phyloP scores from a whole-genome alignment of 2,329 filamentous ascomycete genomes.

The Myrmaecium sp. region DNA sequence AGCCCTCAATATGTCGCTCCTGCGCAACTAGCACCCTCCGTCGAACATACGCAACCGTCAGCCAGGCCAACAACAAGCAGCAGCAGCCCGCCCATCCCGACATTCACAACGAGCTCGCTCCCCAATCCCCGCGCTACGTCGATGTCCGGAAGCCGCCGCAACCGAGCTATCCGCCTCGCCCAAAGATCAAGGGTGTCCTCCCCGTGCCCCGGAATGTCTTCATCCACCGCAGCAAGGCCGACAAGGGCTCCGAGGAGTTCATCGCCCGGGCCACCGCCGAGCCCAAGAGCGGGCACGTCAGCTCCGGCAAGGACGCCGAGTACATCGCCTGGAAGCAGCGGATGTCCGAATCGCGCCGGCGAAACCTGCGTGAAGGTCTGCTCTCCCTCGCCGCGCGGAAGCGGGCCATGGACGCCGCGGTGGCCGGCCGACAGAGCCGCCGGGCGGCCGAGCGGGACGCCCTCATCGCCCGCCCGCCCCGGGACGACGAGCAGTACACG shows the following conservation, averaged over 20 bases:
- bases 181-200: slow-evolving; percentile 54
- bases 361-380: slow-evolving; percentile 57
- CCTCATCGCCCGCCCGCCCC: slow-evolving; percentile 45
- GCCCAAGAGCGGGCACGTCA: slow-evolving; percentile 24
- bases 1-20: slow-evolving; percentile 5
- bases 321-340: slow-evolving; percentile 49
- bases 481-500: slow-evolving; percentile 62
- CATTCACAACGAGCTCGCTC: slow-evolving; percentile 37
- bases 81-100: too few relatives aligned
- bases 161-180: slow-evolving; percentile 35
- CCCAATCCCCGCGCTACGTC: slow-evolving; percentile 79
- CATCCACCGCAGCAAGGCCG: slow-evolving; percentile 17
- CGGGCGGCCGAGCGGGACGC: slow-evolving; percentile 31
- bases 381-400: slow-evolving; percentile 42
- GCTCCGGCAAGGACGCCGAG: slow-evolving; percentile 26
- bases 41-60: too few relatives aligned
- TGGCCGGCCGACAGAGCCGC: slow-evolving; percentile 9
- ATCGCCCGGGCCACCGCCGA: slow-evolving; percentile 40
- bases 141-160: slow-evolving; percentile 65
- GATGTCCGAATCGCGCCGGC: slow-evolving; percentile 55
- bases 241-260: slow-evolving; percentile 46
- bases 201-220: slow-evolving; percentile 76
- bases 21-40: too few relatives aligned
- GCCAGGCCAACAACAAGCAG: too few relatives aligned
- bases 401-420: slow-evolving; percentile 9